Conservation (phyloP, 1,284 basidiomycete genomes). For the Abortiporus biennis region DNA sequence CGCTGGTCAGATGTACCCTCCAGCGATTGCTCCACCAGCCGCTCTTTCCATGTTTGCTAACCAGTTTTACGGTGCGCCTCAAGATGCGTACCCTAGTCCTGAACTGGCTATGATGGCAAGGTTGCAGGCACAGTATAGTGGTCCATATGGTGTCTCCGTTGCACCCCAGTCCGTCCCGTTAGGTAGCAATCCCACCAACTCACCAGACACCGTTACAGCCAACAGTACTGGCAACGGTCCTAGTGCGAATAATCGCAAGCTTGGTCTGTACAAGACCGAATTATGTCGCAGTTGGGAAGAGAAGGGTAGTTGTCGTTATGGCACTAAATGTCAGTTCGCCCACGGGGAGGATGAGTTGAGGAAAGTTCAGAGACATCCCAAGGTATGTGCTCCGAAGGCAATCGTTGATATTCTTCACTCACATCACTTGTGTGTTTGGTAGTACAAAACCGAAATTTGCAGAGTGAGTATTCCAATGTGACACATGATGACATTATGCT, state of each 20-base stretch:
- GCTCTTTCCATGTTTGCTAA: slow-evolving; percentile 56
- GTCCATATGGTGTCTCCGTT: slow-evolving; percentile 40
- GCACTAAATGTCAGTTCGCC: slow-evolving; percentile 84
- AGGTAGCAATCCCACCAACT: slow-evolving; percentile 9
- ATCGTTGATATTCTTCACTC: slow-evolving; percentile 8
- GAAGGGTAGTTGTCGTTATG: slow-evolving; percentile 85
- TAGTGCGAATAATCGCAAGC: slow-evolving; percentile 83
- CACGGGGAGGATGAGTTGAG: slow-evolving; percentile 86
- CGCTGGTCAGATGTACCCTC: slow-evolving; percentile 29
- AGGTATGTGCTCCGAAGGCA: slow-evolving; percentile 41
- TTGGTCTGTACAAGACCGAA: slow-evolving; percentile 89
- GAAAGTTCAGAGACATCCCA: slow-evolving; percentile 77
- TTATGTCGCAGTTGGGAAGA: slow-evolving; percentile 91
- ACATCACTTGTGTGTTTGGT: slow-evolving; percentile 10
- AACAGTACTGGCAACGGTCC: slow-evolving; percentile 47
- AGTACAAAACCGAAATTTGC: slow-evolving; percentile 93
- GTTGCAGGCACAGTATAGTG: slow-evolving; percentile 39
- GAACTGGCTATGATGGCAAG: slow-evolving; percentile 50
- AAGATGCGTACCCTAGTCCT: slow-evolving; percentile 47
- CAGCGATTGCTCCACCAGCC: slow-evolving; percentile 36
- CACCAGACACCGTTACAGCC: slow-evolving; percentile 30
- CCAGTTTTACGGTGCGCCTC: slow-evolving; percentile 56
- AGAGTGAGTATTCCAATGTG: slow-evolving; percentile 45
- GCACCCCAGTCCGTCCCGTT: slow-evolving; percentile 17
- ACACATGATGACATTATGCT: slow-evolving; percentile 10